These are phyloP conservation scores for Citrus sp. DNA, from an alignment of 345 rosid species.

Conservation along the genomic window DNA sequence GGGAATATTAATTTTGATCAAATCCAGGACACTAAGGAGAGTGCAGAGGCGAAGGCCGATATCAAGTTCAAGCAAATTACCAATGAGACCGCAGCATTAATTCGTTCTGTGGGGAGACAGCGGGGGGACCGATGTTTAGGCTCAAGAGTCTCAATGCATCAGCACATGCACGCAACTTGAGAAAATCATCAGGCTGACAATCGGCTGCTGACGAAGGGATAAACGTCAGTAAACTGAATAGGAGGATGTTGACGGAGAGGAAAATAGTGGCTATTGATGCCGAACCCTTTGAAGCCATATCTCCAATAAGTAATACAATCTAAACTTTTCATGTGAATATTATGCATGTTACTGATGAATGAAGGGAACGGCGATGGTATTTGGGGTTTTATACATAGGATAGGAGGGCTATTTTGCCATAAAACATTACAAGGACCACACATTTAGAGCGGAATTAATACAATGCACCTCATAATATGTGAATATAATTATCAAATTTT, in stretches of 20 bases:
- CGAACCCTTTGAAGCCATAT: conserved; percentile 28
- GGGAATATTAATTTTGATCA: not conserved
- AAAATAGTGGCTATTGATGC: conserved; percentile 18
- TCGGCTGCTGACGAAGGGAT: conserved; percentile 8
- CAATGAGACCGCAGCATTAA: not conserved
- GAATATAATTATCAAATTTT: too few relatives aligned
- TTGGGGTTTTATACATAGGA: not conserved
- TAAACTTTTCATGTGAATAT: not conserved
- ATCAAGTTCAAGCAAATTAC: too few relatives aligned
- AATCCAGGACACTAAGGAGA: not conserved
- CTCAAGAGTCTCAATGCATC: not conserved
- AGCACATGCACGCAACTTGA: not conserved
- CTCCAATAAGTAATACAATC: not conserved
- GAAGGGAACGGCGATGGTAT: not conserved
- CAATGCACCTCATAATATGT: not conserved
- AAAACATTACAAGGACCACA: not conserved
- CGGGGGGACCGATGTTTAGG: not conserved
- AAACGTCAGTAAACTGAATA: conserved; percentile 21
- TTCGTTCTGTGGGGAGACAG: not conserved
- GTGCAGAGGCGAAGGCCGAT: conserved; percentile 7
- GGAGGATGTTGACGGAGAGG: conserved; percentile 27
- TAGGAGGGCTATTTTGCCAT: not conserved
- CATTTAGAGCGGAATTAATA: not conserved
- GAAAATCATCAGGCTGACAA: not conserved
- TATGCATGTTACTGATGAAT: not conserved